These are phyloP conservation scores for Capillidium rhysosporum DNA, from an alignment of 371 early-diverging fungal species.

Conservation along the genomic window DNA sequence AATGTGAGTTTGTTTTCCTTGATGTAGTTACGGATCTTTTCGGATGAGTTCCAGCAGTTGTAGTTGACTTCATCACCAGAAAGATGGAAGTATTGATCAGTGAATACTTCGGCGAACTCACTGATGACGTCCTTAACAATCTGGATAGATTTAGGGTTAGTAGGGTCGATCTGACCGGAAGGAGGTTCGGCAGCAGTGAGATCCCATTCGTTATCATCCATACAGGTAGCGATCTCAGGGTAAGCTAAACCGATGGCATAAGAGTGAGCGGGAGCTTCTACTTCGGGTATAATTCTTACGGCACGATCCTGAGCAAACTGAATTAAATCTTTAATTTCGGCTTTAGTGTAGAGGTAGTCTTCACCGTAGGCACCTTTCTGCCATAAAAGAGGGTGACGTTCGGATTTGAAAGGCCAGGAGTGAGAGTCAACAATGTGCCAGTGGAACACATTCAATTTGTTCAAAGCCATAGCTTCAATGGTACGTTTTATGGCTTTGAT, in stretches of 20 bases:
- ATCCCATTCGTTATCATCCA: constrained; percentile 25
- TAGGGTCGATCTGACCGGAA: constrained; percentile 48
- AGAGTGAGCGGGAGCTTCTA: constrained; percentile 67
- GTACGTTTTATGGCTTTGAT: constrained; percentile 31
- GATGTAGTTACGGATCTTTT: constrained; percentile 15
- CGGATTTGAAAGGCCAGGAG: constrained; percentile 44
- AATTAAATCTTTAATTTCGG: constrained; percentile 33
- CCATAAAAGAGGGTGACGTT: constrained; percentile 32
- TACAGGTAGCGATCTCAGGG: constrained; percentile 22
- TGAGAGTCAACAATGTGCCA: constrained; percentile 70
- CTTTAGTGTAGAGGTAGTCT: constrained; percentile 28
- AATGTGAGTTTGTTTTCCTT: constrained; percentile 8
- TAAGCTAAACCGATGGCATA: constrained; percentile 14
- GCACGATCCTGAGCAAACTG: constrained; percentile 45
- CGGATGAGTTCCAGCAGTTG: constrained; percentile 33
- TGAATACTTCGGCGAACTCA: constrained; percentile 33
- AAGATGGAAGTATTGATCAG: constrained; percentile 36
- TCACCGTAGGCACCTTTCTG: constrained; percentile 35
- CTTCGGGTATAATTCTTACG: constrained; percentile 54
- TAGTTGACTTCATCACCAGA: constrained; percentile 53
- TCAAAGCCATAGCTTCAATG: constrained; percentile 53
- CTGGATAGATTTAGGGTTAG: constrained; percentile 24
- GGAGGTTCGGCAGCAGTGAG: constrained; percentile 43
- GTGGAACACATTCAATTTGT: constrained; percentile 68
- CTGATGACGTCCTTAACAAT: constrained; percentile 29